These are phyloP conservation scores for Helicostylum pulchrum DNA, from an alignment of 192 early-diverging fungal species.

Conservation along the genomic window DNA sequence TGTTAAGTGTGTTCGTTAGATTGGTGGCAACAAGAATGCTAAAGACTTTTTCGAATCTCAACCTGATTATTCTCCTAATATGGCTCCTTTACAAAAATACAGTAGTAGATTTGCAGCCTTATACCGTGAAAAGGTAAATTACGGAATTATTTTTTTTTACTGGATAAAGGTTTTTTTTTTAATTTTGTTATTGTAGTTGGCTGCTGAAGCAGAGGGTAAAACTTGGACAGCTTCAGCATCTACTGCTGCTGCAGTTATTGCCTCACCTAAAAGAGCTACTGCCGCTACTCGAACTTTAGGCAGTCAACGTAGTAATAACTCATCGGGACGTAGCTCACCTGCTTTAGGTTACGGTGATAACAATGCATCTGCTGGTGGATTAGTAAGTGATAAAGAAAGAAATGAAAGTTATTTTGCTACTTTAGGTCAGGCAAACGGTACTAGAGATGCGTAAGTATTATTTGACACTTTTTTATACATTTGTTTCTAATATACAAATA, in stretches of 20 bases:
- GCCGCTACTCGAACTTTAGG: slow-evolving; percentile 28
- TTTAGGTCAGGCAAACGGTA: slow-evolving; percentile 57
- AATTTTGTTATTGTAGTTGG: slow-evolving; percentile 40
- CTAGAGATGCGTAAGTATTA: slow-evolving; percentile 45
- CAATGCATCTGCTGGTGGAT: slow-evolving; percentile 4
- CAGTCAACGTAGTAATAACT: slow-evolving; percentile 13
- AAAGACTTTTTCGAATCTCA: slow-evolving; percentile 82
- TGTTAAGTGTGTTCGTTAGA: too few relatives aligned
- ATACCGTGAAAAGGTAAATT: slow-evolving; percentile 85
- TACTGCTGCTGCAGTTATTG: slow-evolving; percentile 15
- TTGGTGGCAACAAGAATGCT: slow-evolving; percentile 87
- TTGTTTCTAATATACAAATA: not conserved
- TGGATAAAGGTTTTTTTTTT: not conserved
- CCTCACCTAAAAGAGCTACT: slow-evolving; percentile 17
- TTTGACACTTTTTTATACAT: not conserved
- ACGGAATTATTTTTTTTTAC: too few relatives aligned
- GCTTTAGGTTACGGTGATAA: not conserved
- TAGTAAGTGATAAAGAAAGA: slow-evolving; percentile 49
- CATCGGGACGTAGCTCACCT: slow-evolving; percentile 23
- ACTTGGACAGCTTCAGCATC: slow-evolving; percentile 47
- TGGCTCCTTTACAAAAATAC: slow-evolving; percentile 87
- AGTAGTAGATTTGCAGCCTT: slow-evolving; percentile 77
- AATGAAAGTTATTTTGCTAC: slow-evolving; percentile 81
- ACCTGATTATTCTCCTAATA: slow-evolving; percentile 67
- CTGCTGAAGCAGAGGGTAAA: slow-evolving; percentile 57